phyloP scores from a whole-genome alignment of 164 flowering plant genomes.

The Magnolia changhungtana region DNA sequence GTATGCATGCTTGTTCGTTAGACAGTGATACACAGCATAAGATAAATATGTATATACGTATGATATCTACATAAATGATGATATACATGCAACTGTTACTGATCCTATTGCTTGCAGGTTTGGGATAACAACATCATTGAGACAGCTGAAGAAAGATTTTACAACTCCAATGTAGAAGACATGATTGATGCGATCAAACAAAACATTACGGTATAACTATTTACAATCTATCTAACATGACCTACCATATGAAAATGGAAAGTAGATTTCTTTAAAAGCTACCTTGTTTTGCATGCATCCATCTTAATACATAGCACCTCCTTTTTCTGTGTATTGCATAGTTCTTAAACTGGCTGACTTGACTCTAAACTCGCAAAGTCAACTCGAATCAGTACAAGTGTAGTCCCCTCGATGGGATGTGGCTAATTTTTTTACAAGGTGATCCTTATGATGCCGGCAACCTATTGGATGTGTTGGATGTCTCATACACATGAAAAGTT shows the following conservation, averaged over 20 bases:
- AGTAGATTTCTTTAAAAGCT: neutral
- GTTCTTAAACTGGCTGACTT: too few relatives aligned
- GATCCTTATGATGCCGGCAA: too few relatives aligned
- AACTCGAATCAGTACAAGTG: too few relatives aligned
- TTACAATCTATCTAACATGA: neutral
- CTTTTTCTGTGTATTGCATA: too few relatives aligned
- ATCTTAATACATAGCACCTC: too few relatives aligned
- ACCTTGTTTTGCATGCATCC: too few relatives aligned
- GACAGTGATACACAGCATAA: too few relatives aligned
- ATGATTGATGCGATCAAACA: conserved; percentile 54
- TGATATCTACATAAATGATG: neutral
- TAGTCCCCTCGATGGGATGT: too few relatives aligned
- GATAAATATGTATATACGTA: neutral
- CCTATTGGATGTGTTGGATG: too few relatives aligned
- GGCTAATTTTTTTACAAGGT: too few relatives aligned
- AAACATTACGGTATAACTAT: conserved; percentile 57
- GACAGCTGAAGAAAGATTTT: conserved; percentile 63
- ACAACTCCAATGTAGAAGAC: conserved; percentile 40
- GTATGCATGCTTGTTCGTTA: neutral
- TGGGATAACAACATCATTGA: conserved; percentile 74
- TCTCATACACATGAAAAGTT: too few relatives aligned
- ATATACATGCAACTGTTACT: conserved; percentile 1
- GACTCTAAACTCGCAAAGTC: too few relatives aligned
- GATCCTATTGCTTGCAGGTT: conserved; percentile 34
- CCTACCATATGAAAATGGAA: neutral